Conservation (phyloP, 306 rosid genomes). For the Vigna hirtella region DNA sequence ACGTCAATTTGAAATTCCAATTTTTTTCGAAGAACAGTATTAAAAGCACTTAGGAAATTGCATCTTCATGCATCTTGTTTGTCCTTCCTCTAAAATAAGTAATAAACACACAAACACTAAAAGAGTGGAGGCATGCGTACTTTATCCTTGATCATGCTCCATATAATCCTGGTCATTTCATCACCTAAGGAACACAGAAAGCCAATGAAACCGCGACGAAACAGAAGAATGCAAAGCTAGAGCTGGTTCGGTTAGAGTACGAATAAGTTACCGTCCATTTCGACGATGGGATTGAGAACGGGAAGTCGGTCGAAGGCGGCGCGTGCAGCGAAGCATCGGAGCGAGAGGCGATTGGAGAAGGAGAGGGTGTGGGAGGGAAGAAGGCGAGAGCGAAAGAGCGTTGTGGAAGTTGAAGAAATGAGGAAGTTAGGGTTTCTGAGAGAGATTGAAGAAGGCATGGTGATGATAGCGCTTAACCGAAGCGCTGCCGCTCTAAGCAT, state of each 20-base stretch:
- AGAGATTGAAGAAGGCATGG: constrained; percentile 50
- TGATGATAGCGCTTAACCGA: constrained; percentile 47
- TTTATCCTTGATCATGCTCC: constrained; percentile 86
- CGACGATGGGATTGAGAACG: constrained; percentile 87
- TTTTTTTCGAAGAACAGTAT: not conserved
- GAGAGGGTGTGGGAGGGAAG: constrained; percentile 46
- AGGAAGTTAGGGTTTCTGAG: constrained; percentile 58
- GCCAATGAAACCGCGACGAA: not conserved
- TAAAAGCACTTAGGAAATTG: not conserved
- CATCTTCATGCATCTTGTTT: not conserved
- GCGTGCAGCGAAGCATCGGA: constrained; percentile 75
- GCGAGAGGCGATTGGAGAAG: constrained; percentile 56
- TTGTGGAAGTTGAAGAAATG: constrained; percentile 38
- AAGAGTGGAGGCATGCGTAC: constrained; percentile 46
- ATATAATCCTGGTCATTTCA: constrained; percentile 94
- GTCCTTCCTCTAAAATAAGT: not conserved
- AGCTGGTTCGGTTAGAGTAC: not conserved
- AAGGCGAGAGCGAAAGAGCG: constrained; percentile 39
- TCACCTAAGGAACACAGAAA: constrained; percentile 62
- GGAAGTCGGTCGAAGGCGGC: constrained; percentile 53
- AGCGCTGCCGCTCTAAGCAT: constrained; percentile 54
- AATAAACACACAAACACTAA: not conserved
- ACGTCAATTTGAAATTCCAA: not conserved
- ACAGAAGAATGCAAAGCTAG: not conserved
- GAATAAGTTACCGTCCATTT: constrained; percentile 81